Conservation (phyloP, 1,284 basidiomycete genomes). For the Malassezia yamatoensis region DNA sequence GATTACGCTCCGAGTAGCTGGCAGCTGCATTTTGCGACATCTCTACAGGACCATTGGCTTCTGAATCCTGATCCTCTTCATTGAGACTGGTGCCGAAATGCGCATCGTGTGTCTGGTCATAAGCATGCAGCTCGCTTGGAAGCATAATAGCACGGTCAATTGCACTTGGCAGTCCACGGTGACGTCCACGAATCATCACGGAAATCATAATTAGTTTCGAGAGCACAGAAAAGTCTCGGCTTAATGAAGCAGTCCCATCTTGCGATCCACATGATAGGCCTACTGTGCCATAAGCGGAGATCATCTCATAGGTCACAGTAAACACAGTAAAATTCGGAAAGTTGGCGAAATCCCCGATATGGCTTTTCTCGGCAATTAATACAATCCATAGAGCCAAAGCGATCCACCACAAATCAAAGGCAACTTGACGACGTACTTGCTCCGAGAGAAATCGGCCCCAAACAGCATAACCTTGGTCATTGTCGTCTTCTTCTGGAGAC, state of each 20-base stretch:
- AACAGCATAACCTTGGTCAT: slow-evolving; percentile 42
- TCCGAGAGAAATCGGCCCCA: slow-evolving; percentile 69
- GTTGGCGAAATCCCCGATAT: slow-evolving; percentile 30
- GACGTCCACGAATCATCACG: slow-evolving; percentile 87
- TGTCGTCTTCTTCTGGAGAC: not conserved
- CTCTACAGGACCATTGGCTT: too few relatives aligned
- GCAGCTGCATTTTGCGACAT: too few relatives aligned
- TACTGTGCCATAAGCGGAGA: slow-evolving; percentile 58
- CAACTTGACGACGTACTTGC: slow-evolving; percentile 74
- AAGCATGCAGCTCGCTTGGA: slow-evolving; percentile 28
- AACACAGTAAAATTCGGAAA: slow-evolving; percentile 49
- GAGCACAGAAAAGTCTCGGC: slow-evolving; percentile 65
- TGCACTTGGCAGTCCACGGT: slow-evolving; percentile 65
- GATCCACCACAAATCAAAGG: slow-evolving; percentile 56
- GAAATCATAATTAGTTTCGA: slow-evolving; percentile 69
- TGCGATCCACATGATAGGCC: slow-evolving; percentile 60
- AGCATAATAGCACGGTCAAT: slow-evolving; percentile 65
- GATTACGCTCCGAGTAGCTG: not conserved
- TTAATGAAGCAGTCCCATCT: slow-evolving; percentile 63
- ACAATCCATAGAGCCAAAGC: slow-evolving; percentile 47
- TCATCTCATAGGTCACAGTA: slow-evolving; percentile 64
- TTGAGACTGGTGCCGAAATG: not conserved
- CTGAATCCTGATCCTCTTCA: too few relatives aligned
- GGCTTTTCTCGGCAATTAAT: slow-evolving; percentile 41
- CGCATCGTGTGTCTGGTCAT: not conserved